Base-by-base conservation (phyloP, 2,329 filamentous ascomycete genomes). In the Sclerotinia sclerotiorum region DNA sequence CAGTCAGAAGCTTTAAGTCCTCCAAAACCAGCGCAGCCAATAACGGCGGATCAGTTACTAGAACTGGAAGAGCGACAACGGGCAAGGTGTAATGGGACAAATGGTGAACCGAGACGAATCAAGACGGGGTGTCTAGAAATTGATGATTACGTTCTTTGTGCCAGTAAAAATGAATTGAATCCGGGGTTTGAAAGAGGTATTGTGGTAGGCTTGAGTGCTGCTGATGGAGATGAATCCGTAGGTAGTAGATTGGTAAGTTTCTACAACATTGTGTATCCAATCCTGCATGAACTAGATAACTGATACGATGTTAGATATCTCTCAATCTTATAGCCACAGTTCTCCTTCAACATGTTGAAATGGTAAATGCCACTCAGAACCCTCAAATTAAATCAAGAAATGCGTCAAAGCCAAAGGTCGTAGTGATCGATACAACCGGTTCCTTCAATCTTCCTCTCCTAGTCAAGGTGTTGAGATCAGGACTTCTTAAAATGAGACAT, bases 361-460 rank as follows among this genome's bases (percentile, higher is more conserved):
- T 19, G 32, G 27, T 21, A 24, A 3, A 52, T 39, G 21, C 24
- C 13, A 24, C 35, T 3, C 54, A 24, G 11, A n/a, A 39, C 1
- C n/a, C 19, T 4, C n/a, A 61, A 61, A 29, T 24, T 24, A 8
- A 19, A 17, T 39, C n/a, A 32, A 27, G 39, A n/a, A 35, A 29
- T 21, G 13, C 1, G 39, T 8, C 48, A 29, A 69, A 70, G 44
- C 46, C 71, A 13, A 72, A 70, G 51, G 76, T 72, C 29, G 69
- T 70, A 19, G 70, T 78, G 21, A 73, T 78, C 54, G 76, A 77
- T 67, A 74, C 76, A 11, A 75, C 74, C 1, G 76, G 75, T 6
- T 74, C 73, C 2, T 77, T 77, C 24, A 73, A 72, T 0, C 65
- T 77, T 19, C 42, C 73, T 21, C 70, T 75, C 8, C 69, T 78